These are phyloP conservation scores for Coemansia sp. DNA, from an alignment of 192 early-diverging fungal genomes.

Conservation along the genomic window DNA sequence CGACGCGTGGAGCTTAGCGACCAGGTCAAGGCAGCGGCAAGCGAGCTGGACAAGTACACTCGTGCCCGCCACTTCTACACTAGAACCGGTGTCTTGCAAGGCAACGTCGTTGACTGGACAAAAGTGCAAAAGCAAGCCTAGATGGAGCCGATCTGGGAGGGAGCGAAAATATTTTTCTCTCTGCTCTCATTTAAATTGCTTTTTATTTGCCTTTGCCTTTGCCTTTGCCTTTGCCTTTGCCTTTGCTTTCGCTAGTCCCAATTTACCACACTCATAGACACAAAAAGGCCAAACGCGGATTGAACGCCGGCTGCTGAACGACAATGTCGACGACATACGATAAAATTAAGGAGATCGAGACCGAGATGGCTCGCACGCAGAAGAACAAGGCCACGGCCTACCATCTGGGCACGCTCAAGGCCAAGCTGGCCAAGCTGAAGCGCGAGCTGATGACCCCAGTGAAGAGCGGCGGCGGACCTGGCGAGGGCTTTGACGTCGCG, in stretches of 20 bases:
- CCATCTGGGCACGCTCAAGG: constrained; percentile 91
- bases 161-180: neutral
- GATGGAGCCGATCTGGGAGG: neutral
- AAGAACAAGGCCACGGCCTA: constrained; percentile 96
- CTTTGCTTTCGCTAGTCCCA: neutral
- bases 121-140: constrained; percentile 16
- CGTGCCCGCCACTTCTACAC: constrained; percentile 52
- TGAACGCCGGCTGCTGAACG: neutral
- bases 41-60: constrained; percentile 56
- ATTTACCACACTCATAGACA: neutral
- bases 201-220: neutral
- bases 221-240: neutral
- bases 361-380: constrained; percentile 86
- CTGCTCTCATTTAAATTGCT: neutral
- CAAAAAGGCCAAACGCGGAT: neutral
- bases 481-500: constrained; percentile 95
- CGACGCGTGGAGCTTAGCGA: constrained; percentile 34
- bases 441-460: constrained; percentile 90
- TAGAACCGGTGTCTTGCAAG: constrained; percentile 42
- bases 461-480: constrained; percentile 81
- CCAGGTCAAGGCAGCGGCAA: constrained; percentile 35
- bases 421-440: constrained; percentile 95
- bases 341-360: constrained; percentile 70
- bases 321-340: constrained; percentile 58
- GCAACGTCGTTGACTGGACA: constrained; percentile 42